Percentiles rank a stretch among this genome's conserved stretches.
These are phyloP conservation scores for Cetradonia linearis DNA, from an alignment of 495 filamentous ascomycete species.

Conservation along the genomic window DNA sequence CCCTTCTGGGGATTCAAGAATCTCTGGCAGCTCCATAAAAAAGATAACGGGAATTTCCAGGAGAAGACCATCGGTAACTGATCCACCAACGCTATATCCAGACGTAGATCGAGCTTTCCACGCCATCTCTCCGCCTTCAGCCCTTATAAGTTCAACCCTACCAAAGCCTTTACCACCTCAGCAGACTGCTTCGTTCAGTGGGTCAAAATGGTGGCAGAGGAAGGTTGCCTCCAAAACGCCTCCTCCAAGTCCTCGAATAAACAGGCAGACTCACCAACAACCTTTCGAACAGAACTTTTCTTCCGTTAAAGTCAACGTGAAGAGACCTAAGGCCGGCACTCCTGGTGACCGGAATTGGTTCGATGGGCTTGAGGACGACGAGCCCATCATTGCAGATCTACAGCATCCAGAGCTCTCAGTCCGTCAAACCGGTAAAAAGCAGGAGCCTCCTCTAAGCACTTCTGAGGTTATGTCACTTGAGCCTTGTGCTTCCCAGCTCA, in stretches of 20 bases:
- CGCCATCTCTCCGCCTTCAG: slow-evolving; percentile 21
- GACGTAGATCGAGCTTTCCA: slow-evolving; percentile 21
- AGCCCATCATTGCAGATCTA: neutral
- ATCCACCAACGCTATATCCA: slow-evolving; percentile 22
- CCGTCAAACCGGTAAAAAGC: neutral
- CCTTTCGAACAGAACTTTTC: slow-evolving; percentile 2
- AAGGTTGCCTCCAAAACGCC: slow-evolving; percentile 12
- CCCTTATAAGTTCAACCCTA: slow-evolving; percentile 18
- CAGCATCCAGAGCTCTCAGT: neutral
- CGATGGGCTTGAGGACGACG: slow-evolving; percentile 18
- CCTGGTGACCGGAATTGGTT: slow-evolving; percentile 21
- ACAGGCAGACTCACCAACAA: slow-evolving; percentile 5
- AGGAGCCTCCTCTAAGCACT: neutral
- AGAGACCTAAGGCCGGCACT: slow-evolving; percentile 16
- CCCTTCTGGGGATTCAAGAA: slow-evolving; percentile 10
- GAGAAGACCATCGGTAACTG: slow-evolving; percentile 20
- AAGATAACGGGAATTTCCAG: slow-evolving; percentile 12
- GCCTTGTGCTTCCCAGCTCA: slow-evolving; percentile 1
- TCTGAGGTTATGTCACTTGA: slow-evolving; percentile 8
- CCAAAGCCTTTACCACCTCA: slow-evolving; percentile 14
- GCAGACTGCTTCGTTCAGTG: neutral
- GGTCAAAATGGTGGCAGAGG: slow-evolving; percentile 21
- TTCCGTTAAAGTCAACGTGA: slow-evolving; percentile 20
- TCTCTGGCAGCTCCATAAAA: slow-evolving; percentile 15
- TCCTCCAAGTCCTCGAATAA: neutral